phyloP scores from a whole-genome alignment of 768 basidiomycete genomes.

The Lentinula lateritia region DNA sequence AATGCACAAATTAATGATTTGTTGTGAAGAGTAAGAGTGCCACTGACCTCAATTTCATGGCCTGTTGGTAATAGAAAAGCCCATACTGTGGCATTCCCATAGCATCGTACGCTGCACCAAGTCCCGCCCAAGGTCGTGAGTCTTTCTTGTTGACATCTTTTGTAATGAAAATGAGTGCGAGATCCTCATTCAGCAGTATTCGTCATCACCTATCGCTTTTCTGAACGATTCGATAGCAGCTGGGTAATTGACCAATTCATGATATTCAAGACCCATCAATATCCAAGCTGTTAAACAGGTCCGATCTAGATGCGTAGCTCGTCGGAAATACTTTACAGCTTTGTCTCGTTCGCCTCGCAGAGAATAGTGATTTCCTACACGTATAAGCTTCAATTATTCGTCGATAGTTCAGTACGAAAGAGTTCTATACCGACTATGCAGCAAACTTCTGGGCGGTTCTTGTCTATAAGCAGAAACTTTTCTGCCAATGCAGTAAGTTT shows the following conservation, averaged over 20 bases:
- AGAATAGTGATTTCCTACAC: constrained; percentile 72
- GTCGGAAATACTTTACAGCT: constrained; percentile 71
- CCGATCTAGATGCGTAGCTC: constrained; percentile 72
- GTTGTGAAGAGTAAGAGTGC: background rate
- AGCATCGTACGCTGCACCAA: constrained; percentile 76
- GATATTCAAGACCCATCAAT: constrained; percentile 78
- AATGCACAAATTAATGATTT: background rate
- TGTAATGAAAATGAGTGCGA: background rate
- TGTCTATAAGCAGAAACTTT: constrained; percentile 61
- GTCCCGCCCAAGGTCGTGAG: constrained; percentile 78
- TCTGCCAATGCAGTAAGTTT: constrained; percentile 71
- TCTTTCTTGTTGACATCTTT: constrained; percentile 75
- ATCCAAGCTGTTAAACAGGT: constrained; percentile 79
- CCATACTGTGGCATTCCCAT: constrained; percentile 76
- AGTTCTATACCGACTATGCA: constrained; percentile 60
- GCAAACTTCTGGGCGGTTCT: constrained; percentile 74
- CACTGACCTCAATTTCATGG: constrained; percentile 3
- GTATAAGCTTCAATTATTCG: background rate
- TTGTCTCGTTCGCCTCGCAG: constrained; percentile 73
- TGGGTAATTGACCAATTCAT: constrained; percentile 79
- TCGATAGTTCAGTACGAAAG: background rate
- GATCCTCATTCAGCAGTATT: background rate
- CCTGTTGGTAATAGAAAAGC: constrained; percentile 44
- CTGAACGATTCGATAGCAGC: constrained; percentile 81
- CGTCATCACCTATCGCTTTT: constrained; percentile 62